These are phyloP conservation scores for Linum tenue DNA, from an alignment of 345 rosid genomes.

Conservation along the genomic window DNA sequence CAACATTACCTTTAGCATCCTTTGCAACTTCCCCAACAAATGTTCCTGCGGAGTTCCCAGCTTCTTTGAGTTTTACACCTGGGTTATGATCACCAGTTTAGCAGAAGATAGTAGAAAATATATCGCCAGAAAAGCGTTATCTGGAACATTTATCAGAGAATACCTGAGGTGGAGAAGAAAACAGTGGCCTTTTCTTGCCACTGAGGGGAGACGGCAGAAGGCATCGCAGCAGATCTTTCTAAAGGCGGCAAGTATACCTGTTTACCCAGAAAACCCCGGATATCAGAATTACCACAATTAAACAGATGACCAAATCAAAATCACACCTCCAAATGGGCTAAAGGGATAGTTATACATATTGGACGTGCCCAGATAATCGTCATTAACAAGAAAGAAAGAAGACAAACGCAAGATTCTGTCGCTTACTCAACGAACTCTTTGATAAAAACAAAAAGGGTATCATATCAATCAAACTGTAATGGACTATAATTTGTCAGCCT, in stretches of 20 bases:
- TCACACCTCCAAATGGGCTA: background rate
- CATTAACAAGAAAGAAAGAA: background rate
- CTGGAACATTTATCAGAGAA: background rate
- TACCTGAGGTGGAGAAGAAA: constrained; percentile 90
- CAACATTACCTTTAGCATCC: constrained; percentile 83
- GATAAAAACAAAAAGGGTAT: background rate
- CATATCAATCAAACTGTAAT: background rate
- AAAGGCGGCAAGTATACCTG: background rate
- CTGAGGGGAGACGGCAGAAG: constrained; percentile 61
- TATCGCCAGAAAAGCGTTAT: background rate
- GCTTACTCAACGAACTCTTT: background rate
- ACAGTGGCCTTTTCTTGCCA: constrained; percentile 83
- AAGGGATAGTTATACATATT: background rate
- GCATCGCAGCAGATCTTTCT: constrained; percentile 34
- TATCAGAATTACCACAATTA: background rate
- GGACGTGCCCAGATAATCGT: background rate
- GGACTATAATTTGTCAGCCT: background rate
- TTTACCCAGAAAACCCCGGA: background rate
- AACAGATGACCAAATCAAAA: background rate
- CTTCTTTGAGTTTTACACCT: constrained; percentile 84
- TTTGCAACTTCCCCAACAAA: constrained; percentile 80
- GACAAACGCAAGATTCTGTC: background rate
- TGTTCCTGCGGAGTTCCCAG: constrained; percentile 71
- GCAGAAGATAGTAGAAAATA: constrained; percentile 4
- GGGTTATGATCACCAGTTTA: constrained; percentile 16